Percentiles rank a stretch among this genome's conserved stretches.
phyloP scores from a whole-genome alignment of 2,329 filamentous ascomycete species.

The Trichoderma polysporum region DNA sequence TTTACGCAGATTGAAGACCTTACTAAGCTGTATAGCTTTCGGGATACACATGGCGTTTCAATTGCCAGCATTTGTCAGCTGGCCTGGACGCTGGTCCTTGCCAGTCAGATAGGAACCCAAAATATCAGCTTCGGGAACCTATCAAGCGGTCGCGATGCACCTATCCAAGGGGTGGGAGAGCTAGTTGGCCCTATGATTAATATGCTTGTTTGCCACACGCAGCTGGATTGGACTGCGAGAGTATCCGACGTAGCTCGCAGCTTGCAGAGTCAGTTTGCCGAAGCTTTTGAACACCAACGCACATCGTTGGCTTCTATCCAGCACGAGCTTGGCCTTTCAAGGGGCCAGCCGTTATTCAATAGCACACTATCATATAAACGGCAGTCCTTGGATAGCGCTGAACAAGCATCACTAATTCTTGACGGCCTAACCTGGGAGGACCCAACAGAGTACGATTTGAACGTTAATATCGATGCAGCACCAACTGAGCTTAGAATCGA shows the following conservation, averaged over 20 bases:
- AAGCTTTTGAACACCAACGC: constrained; percentile 3
- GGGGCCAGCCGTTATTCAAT: too few relatives aligned
- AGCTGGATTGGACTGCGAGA: not conserved
- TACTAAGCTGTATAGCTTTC: not conserved
- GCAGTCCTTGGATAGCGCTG: too few relatives aligned
- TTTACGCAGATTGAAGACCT: too few relatives aligned
- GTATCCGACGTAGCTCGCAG: not conserved
- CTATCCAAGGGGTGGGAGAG: not conserved
- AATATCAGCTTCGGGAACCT: not conserved
- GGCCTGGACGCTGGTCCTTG: not conserved
- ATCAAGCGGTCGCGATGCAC: not conserved
- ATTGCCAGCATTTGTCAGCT: not conserved
- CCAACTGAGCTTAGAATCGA: too few relatives aligned
- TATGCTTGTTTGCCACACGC: not conserved
- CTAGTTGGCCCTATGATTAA: constrained; percentile 7
- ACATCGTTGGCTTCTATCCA: constrained; percentile 7
- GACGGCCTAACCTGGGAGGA: too few relatives aligned
- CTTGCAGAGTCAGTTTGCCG: not conserved
- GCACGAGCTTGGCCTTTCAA: too few relatives aligned
- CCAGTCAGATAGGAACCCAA: not conserved
- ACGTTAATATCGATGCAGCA: too few relatives aligned
- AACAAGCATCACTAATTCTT: too few relatives aligned
- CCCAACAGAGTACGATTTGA: too few relatives aligned
- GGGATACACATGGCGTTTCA: not conserved
- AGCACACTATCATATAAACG: not conserved